Conservation (phyloP, 148 eudicot species). For the Chenopodium berlandieri region DNA sequence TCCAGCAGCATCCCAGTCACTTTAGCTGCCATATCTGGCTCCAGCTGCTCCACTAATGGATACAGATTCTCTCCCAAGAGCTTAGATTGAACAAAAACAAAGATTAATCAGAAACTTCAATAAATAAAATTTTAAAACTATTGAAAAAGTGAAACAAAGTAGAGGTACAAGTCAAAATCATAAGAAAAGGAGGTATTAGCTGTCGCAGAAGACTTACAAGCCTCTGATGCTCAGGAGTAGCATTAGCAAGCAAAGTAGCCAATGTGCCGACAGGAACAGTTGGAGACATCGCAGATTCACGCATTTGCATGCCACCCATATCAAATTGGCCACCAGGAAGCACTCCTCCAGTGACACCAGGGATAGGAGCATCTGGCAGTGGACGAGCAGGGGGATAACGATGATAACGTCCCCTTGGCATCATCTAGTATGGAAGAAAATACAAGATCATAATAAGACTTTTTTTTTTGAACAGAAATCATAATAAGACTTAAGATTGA, state of each 20-base stretch:
- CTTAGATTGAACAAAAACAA: constrained; percentile 29
- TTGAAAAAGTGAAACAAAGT: no score
- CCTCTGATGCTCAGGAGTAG: constrained; percentile 69
- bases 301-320: constrained; percentile 55
- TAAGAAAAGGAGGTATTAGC: not conserved
- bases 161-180: no score
- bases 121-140: not conserved
- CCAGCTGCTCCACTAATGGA: constrained; percentile 74
- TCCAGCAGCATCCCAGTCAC: constrained; percentile 84
- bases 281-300: constrained; percentile 52
- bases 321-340: constrained; percentile 57
- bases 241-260: constrained; percentile 77
- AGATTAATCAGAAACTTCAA: not conserved
- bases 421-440: constrained; percentile 42
- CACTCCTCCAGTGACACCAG: constrained; percentile 53
- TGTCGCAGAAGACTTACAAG: constrained; percentile 43
- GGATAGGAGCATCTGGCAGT: constrained; percentile 48
- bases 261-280: constrained; percentile 57
- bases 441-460: not conserved
- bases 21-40: constrained; percentile 70
- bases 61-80: constrained; percentile 75
- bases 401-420: constrained; percentile 65
- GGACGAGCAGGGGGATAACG: constrained; percentile 61
- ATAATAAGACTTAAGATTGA: not conserved
- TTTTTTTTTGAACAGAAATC: no score